phyloP scores from a whole-genome alignment of 495 filamentous ascomycete species.

The Penicillium roqueforti region DNA sequence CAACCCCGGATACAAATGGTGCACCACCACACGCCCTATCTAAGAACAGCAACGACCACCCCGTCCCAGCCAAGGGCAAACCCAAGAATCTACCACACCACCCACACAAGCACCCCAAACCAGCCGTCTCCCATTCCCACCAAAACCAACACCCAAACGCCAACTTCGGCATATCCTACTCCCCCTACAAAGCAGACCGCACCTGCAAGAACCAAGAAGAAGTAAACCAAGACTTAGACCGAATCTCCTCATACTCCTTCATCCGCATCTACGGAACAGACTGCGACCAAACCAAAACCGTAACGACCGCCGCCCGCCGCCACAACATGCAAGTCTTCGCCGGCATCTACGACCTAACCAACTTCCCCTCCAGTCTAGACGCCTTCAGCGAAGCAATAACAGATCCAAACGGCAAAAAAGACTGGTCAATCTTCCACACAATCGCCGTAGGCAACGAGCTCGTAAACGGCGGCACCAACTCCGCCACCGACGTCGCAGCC shows the following conservation, averaged over 20 bases:
- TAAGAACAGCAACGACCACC: not conserved
- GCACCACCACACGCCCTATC: not conserved
- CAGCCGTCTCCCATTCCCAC: slow-evolving; percentile 7
- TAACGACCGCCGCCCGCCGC: slow-evolving; percentile 53
- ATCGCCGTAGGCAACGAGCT: slow-evolving; percentile 78
- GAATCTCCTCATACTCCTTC: slow-evolving; percentile 49
- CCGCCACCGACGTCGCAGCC: slow-evolving; percentile 45
- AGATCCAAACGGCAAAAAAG: slow-evolving; percentile 22
- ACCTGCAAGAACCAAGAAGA: slow-evolving; percentile 63
- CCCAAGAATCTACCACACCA: not conserved
- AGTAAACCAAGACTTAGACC: slow-evolving; percentile 59
- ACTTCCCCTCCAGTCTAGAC: slow-evolving; percentile 50
- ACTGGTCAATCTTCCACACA: slow-evolving; percentile 65
- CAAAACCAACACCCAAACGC: slow-evolving; percentile 5
- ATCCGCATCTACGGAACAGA: slow-evolving; percentile 80
- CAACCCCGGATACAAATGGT: not conserved
- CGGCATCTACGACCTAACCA: slow-evolving; percentile 63
- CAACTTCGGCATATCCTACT: slow-evolving; percentile 62
- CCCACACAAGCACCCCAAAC: not conserved
- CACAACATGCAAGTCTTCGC: slow-evolving; percentile 64
- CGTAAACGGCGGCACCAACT: slow-evolving; percentile 59
- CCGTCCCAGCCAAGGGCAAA: not conserved
- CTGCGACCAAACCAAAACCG: slow-evolving; percentile 64
- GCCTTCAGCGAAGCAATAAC: slow-evolving; percentile 52
- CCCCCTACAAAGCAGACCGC: slow-evolving; percentile 63